Base-by-base conservation (phyloP, 768 basidiomycete species). In the Leccinum olivaceopallidum region DNA sequence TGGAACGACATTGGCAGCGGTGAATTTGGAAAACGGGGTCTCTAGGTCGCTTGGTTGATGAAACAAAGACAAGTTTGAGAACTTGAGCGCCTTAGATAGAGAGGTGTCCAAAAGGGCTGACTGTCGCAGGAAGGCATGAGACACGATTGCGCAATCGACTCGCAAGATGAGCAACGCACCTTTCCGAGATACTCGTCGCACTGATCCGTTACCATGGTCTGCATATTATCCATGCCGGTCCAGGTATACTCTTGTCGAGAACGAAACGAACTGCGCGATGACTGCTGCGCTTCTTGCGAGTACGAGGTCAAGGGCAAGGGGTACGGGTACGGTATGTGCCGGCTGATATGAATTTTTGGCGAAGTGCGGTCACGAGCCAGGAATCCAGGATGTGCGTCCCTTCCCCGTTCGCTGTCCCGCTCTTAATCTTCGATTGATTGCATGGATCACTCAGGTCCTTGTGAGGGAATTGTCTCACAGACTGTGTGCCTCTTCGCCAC, bases 71-170 rank as follows among this genome's bases (percentile, higher is more conserved):
- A 2, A 24, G 4, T 48, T 13, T 56, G 22, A 48, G 39, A n/a
- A 13, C 44, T 47, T 47, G 44, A 55, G 24, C 20, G 37, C 24
- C 28, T 39, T n/a, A 51, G 22, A 12, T 3, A 60, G 22, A 26
- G 39, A 53, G 13, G 5, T 4, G 55, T 69, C 71, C 58, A 64
- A 71, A 64, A 60, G 55, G 30, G 67, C 59, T 37, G 56, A 9
- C 69, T 65, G 54, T 56, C 51, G 47, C 30, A 59, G 44, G 37
- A 20, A 34, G n/a, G 58, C 57, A 69, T 75, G 71, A 73, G 73
- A 71, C 64, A 73, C 53, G 68, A 73, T 73, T 66, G 72, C 73
- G 73, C 73, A 60, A 73, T 73, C 65, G 62, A 30, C 42, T 51
- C 50, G 51, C 48, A 32, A 59, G 56, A 59, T 37, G 57, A 51